Conservation (phyloP, 805 yeast genomes). For the Saturnispora besseyi region DNA sequence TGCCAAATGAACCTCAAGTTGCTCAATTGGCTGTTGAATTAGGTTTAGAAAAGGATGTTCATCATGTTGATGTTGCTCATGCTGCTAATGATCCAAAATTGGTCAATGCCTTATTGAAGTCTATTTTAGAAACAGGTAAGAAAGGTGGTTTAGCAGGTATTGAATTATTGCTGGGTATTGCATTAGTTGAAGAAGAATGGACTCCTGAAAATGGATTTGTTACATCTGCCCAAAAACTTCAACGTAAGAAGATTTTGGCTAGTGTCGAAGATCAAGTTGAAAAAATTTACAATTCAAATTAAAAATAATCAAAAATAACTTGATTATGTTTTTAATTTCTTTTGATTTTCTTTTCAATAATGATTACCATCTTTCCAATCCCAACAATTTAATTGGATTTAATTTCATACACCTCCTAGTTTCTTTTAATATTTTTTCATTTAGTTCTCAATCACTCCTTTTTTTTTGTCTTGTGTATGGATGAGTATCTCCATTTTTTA, state of each 20-base stretch:
- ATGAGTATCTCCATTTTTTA: not conserved
- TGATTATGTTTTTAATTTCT: not conserved
- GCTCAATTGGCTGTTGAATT: constrained; percentile 50
- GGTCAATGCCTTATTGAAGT: constrained; percentile 41
- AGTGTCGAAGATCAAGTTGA: constrained; percentile 63
- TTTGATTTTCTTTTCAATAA: not conserved
- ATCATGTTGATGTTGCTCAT: constrained; percentile 36
- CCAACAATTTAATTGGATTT: too few species aligned
- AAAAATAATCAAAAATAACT: not conserved
- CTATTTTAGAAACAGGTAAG: constrained; percentile 67
- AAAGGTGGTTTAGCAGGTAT: constrained; percentile 76
- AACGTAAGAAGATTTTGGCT: constrained; percentile 78
- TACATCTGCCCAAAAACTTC: constrained; percentile 92
- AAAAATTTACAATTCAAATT: constrained; percentile 39
- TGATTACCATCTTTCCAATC: not conserved
- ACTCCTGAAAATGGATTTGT: constrained; percentile 93
- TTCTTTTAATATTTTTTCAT: not conserved
- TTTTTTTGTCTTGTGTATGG: not conserved
- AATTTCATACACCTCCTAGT: not conserved
- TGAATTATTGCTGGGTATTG: constrained; percentile 73
- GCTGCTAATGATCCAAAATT: constrained; percentile 51
- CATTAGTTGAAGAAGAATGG: constrained; percentile 86
- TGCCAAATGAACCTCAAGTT: constrained; percentile 67
- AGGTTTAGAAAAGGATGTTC: constrained; percentile 36
- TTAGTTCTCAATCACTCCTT: not conserved